Base-by-base conservation (phyloP, 1,284 basidiomycete genomes). In the Ceratobasidium sp. region DNA sequence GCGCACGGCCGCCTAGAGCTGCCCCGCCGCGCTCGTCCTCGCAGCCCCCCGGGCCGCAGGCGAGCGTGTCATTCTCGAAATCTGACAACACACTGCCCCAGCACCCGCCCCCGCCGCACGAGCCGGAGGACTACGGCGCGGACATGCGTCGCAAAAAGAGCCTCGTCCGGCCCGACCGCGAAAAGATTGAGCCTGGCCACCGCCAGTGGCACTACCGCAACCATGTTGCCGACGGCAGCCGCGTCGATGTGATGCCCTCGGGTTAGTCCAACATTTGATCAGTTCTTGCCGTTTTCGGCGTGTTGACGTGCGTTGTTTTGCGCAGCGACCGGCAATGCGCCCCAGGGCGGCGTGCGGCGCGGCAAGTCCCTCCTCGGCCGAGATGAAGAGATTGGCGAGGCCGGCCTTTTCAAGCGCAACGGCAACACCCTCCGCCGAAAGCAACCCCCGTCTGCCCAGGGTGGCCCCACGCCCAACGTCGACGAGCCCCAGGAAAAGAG, bases 171-270 rank as follows among this genome's bases (percentile, higher is more conserved):
- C 97, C 98, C 8, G 97, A 99, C 83, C 87, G 97, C 76, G 97
- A 98, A 85, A 94, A 97, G 85, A 95, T 98, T 80, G 96, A 98
- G 81, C 96, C 96, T 9, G 90, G 90, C 62, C 96, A 98, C 85
- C 88, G 96, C 54, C 91, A 97, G 78, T 99, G 93, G 90, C 93
- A 98, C 84, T 99, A 99, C 83, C 90, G 95, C 69, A 92, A 88
- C 77, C 95, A 94, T 83, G 94, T 94, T 16, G 91, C 92, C 77
- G 86, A 88, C 16, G 81, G 82, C 39, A 84, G 85, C 46, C 81
- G 85, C 65, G 85, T 93, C 4, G 91, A 89, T 74, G 88, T 95
- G 22, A 85, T 90, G 81, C 92, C 94, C 24, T 94, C 92, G 64
- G 87, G 94, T 95, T 79, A 79, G 93, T 88, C 54, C 31, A 58